Conservation (phyloP, 768 basidiomycete genomes). For the Panus rudis region DNA sequence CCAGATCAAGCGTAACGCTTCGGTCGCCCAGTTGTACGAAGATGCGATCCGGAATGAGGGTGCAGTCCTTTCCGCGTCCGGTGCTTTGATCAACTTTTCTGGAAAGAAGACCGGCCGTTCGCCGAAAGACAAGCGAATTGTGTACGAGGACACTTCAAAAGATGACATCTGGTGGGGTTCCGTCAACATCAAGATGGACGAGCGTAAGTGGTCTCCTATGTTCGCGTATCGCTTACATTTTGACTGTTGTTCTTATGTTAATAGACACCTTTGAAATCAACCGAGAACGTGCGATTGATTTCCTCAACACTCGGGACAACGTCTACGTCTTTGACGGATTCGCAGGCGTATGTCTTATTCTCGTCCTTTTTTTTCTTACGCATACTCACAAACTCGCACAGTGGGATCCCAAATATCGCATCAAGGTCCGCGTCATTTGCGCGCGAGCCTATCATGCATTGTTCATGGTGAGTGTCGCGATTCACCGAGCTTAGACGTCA, state of each 20-base stretch:
- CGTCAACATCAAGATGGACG: constrained; percentile 99
- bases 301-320: constrained; percentile 95
- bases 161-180: constrained; percentile 99
- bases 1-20: constrained; percentile 90
- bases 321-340: constrained; percentile 98
- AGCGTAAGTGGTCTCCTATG: constrained; percentile 48
- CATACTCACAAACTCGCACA: constrained; percentile 19
- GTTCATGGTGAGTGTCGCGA: constrained; percentile 74
- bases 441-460: constrained; percentile 97
- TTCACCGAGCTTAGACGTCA: background rate
- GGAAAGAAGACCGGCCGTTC: constrained; percentile 98
- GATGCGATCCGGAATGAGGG: constrained; percentile 98
- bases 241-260: constrained; percentile 6
- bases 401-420: constrained; percentile 99
- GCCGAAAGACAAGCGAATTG: constrained; percentile 99
- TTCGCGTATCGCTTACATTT: background rate
- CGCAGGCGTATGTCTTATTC: constrained; percentile 55
- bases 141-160: constrained; percentile 93
- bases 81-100: constrained; percentile 98
- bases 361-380: background rate
- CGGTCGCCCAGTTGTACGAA: constrained; percentile 88
- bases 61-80: constrained; percentile 92
- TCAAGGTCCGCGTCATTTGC: constrained; percentile 99
- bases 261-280: constrained; percentile 99
- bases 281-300: constrained; percentile 98